A percentile compares a stretch with the other conserved stretches of the same genome.
Conservation (phyloP, 345 rosid species). For the Xanthoceras sorbifolium region DNA sequence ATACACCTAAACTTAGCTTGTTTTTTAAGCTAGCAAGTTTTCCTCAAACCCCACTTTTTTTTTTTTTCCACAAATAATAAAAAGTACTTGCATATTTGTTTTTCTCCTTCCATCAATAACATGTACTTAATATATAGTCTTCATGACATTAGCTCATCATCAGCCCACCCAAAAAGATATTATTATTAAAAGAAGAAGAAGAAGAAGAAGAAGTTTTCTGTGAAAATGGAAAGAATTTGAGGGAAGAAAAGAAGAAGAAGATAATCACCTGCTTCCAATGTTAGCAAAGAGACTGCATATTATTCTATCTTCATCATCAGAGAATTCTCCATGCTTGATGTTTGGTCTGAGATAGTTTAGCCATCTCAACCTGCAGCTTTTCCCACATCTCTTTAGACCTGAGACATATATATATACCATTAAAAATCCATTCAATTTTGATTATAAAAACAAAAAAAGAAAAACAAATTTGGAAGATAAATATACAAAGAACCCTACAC, state of each 20-base stretch:
- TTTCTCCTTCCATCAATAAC: neutral
- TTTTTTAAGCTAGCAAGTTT: slow-evolving; percentile 32
- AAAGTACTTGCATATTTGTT: neutral
- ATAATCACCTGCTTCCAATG: slow-evolving; percentile 90
- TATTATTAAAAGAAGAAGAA: neutral
- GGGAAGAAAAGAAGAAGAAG: neutral
- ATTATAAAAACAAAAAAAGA: neutral
- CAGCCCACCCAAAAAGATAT: neutral
- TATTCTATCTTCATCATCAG: slow-evolving; percentile 72
- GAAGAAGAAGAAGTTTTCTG: neutral
- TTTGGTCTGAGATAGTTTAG: slow-evolving; percentile 86
- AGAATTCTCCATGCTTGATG: slow-evolving; percentile 89
- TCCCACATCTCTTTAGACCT: slow-evolving; percentile 89
- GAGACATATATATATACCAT: slow-evolving; percentile 3
- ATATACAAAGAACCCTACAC: neutral
- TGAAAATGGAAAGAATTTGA: neutral
- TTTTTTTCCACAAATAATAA: neutral
- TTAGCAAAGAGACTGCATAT: slow-evolving; percentile 66
- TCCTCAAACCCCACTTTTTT: neutral
- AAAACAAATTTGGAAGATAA: slow-evolving; percentile 5
- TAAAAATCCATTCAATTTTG: neutral
- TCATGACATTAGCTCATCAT: neutral
- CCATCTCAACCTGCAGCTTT: slow-evolving; percentile 94
- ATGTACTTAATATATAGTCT: neutral
- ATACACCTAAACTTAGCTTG: slow-evolving; percentile 23